phyloP scores from a whole-genome alignment of 1,284 basidiomycete genomes.

The Cryptococcus sp. region DNA sequence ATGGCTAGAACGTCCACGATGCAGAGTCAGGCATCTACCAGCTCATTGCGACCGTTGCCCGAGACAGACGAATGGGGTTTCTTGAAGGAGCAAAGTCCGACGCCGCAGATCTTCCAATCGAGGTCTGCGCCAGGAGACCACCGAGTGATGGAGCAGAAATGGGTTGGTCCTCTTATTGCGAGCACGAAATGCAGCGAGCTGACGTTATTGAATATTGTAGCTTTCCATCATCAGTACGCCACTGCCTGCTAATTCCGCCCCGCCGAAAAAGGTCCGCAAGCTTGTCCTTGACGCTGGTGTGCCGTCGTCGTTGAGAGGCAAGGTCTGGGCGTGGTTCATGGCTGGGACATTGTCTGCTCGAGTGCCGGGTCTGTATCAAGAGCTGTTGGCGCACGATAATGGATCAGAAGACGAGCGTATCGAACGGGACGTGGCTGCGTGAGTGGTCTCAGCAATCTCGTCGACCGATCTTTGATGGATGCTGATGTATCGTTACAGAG shows the following conservation, averaged over 20 bases:
- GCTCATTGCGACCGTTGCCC: slow-evolving; percentile 17
- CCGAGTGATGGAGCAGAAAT: slow-evolving; percentile 47
- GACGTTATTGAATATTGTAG: slow-evolving; percentile 42
- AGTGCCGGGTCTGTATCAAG: slow-evolving; percentile 69
- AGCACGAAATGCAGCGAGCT: neutral
- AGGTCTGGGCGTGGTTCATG: slow-evolving; percentile 76
- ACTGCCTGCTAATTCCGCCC: slow-evolving; percentile 66
- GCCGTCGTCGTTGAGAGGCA: slow-evolving; percentile 78
- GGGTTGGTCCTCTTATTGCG: slow-evolving; percentile 30
- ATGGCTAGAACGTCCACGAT: slow-evolving; percentile 10
- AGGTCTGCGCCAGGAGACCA: slow-evolving; percentile 35
- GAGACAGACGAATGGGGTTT: slow-evolving; percentile 53
- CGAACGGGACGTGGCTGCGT: slow-evolving; percentile 61
- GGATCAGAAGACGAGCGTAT: slow-evolving; percentile 62
- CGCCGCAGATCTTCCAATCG: slow-evolving; percentile 43
- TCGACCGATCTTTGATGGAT: neutral
- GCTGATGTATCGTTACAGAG: neutral
- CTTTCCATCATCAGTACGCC: slow-evolving; percentile 66
- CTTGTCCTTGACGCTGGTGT: slow-evolving; percentile 74
- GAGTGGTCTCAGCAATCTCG: slow-evolving; percentile 13
- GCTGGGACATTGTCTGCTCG: slow-evolving; percentile 70
- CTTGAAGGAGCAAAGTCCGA: slow-evolving; percentile 36
- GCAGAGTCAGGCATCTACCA: slow-evolving; percentile 2
- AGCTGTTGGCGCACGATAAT: slow-evolving; percentile 63
- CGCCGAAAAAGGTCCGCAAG: slow-evolving; percentile 81